Percentiles rank a stretch among this genome's conserved stretches.
Conservation (phyloP, 805 yeast genomes). For the Saccharomyces paradoxus region DNA sequence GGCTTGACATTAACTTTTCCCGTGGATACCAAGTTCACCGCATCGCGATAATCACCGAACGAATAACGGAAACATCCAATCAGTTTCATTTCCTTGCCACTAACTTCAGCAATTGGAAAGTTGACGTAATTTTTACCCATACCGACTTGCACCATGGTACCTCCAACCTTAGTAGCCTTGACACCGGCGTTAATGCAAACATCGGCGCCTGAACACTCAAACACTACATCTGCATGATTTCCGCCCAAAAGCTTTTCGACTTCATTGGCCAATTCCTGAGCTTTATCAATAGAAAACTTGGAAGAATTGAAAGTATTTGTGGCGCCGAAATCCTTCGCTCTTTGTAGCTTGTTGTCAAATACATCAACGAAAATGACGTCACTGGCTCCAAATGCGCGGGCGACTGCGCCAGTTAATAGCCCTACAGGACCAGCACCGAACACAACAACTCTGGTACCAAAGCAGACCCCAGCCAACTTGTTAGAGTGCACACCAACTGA, state of each 20-base stretch:
- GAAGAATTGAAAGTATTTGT: constrained; percentile 47
- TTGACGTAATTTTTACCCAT: constrained; percentile 63
- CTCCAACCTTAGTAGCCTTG: constrained; percentile 53
- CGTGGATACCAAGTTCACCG: constrained; percentile 56
- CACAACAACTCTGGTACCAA: constrained; percentile 64
- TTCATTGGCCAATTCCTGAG: constrained; percentile 9
- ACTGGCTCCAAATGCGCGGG: constrained; percentile 68
- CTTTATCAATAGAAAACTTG: constrained; percentile 28
- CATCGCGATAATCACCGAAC: constrained; percentile 65
- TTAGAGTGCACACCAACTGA: constrained; percentile 81
- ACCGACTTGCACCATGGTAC: constrained; percentile 76
- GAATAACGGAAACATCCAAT: constrained; percentile 78
- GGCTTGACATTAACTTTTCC: constrained; percentile 61
- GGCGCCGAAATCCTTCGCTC: constrained; percentile 62
- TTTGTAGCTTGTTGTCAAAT: constrained; percentile 42
- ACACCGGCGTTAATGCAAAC: constrained; percentile 66
- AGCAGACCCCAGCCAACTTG: constrained; percentile 49
- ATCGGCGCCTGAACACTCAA: constrained; percentile 83
- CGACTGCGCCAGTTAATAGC: constrained; percentile 61
- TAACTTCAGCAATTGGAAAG: constrained; percentile 67
- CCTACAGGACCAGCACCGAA: constrained; percentile 93
- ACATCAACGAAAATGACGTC: constrained; percentile 41
- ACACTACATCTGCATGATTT: constrained; percentile 45
- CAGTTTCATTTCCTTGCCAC: constrained; percentile 58
- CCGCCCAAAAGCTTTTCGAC: constrained; percentile 27